Evolutionary conservation across 176 grass and related monocot genomes (phyloP).

Genomic region (Carex cristatella): DNA sequence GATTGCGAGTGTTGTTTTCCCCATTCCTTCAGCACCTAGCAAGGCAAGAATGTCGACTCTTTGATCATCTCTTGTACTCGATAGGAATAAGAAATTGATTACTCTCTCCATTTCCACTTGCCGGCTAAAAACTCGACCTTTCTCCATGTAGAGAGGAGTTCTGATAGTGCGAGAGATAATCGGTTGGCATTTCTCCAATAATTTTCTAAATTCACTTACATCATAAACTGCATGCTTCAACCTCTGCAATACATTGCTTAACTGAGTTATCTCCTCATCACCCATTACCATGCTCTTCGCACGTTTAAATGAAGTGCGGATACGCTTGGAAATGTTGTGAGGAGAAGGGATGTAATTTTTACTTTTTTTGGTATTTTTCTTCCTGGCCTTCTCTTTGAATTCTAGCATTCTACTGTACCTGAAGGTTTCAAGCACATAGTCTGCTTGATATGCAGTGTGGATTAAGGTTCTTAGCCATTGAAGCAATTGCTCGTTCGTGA

Average conservation of each 20-base stretch:
- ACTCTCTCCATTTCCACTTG: slow-evolving; percentile 27
- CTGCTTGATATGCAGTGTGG: slow-evolving; percentile 15
- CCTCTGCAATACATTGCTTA: background rate
- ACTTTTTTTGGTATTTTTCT: background rate
- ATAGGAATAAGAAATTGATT: slow-evolving; percentile 25
- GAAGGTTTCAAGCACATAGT: slow-evolving; percentile 20
- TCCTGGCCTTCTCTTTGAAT: background rate
- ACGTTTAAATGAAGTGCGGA: background rate
- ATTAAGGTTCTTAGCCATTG: slow-evolving; percentile 29
- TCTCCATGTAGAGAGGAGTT: slow-evolving; percentile 1
- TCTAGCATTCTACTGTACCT: background rate
- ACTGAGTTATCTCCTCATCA: background rate
- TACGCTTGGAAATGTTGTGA: slow-evolving; percentile 6
- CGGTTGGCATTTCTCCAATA: slow-evolving; percentile 18
- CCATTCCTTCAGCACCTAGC: slow-evolving; percentile 16
- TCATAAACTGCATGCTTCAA: slow-evolving; percentile 5
- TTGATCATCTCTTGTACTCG: background rate
- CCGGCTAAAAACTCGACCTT: slow-evolving; percentile 24
- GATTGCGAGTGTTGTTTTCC: slow-evolving; percentile 27
- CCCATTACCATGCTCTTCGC: background rate
- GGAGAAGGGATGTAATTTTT: background rate
- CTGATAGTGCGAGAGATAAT: background rate
- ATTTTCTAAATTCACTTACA: slow-evolving; percentile 26
- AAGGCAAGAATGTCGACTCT: slow-evolving; percentile 16
- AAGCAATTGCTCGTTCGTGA: slow-evolving; percentile 23